These are phyloP conservation scores for Cucurbitaria berberidis DNA, from an alignment of 2,329 filamentous ascomycete genomes.

Conservation along the genomic window DNA sequence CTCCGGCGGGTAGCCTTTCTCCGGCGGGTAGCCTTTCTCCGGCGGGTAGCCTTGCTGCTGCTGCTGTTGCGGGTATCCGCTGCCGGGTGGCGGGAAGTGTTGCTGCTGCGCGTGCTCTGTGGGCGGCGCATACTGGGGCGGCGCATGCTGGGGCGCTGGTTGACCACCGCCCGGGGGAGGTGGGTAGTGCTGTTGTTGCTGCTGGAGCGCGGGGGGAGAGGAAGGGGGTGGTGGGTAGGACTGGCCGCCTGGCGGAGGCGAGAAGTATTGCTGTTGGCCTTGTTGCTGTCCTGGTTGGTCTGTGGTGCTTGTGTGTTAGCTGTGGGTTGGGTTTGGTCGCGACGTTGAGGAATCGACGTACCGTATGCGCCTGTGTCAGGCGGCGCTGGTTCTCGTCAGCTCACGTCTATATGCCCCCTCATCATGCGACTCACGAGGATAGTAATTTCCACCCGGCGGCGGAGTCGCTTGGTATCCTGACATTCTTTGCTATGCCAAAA, in stretches of 20 bases:
- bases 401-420: neutral
- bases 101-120: slow-evolving; percentile 35
- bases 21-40: slow-evolving; percentile 30
- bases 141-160: slow-evolving; percentile 36
- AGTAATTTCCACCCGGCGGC: slow-evolving; percentile 46
- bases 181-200: slow-evolving; percentile 41
- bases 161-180: slow-evolving; percentile 34
- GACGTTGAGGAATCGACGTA: slow-evolving; percentile 10
- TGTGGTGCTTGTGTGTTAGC: slow-evolving; percentile 16
- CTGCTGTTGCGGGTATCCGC: slow-evolving; percentile 27
- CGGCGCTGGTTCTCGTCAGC: slow-evolving; percentile 37
- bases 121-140: slow-evolving; percentile 43
- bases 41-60: slow-evolving; percentile 21
- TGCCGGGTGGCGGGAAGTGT: slow-evolving; percentile 37
- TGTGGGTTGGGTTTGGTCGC: neutral
- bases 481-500: slow-evolving; percentile 19
- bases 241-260: slow-evolving; percentile 44
- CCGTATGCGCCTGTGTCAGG: slow-evolving; percentile 41
- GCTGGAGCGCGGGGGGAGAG: slow-evolving; percentile 35
- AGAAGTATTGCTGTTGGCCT: slow-evolving; percentile 47
- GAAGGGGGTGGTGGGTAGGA: slow-evolving; percentile 46
- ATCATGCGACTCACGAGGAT: slow-evolving; percentile 36
- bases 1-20: slow-evolving; percentile 13
- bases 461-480: slow-evolving; percentile 41
- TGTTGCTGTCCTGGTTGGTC: slow-evolving; percentile 28